Percentiles rank a stretch among this genome's conserved stretches.
Evolutionary conservation across 2,329 filamentous ascomycete species (phyloP).

Genomic region (Trichophyton mentagrophytes): DNA sequence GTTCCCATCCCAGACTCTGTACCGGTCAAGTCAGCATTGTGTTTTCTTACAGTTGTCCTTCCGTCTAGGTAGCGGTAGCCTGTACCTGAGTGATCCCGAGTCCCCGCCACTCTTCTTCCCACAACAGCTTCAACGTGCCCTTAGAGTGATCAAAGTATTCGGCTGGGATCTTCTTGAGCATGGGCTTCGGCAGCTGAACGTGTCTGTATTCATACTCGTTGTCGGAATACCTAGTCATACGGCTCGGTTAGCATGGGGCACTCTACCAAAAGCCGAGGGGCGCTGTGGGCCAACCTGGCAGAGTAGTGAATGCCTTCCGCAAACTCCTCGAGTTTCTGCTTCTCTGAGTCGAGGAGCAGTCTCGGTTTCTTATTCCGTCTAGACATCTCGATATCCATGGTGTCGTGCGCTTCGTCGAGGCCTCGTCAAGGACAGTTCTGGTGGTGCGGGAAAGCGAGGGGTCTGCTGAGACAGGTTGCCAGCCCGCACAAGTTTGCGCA

Average conservation of each 20-base stretch:
- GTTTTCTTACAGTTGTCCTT: background rate
- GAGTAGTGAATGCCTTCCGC: constrained; percentile 94
- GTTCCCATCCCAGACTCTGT: constrained; percentile 95
- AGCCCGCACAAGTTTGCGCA: background rate
- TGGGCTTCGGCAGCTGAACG: constrained; percentile 92
- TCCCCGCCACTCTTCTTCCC: constrained; percentile 97
- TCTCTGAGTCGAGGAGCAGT: constrained; percentile 66
- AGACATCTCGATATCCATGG: constrained; percentile 58
- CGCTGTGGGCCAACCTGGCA: constrained; percentile 46
- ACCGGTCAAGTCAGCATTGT: background rate
- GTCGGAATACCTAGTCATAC: constrained; percentile 66
- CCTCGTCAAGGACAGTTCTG: background rate
- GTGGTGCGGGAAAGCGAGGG: background rate
- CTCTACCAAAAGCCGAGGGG: no score
- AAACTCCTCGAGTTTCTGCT: constrained; percentile 75
- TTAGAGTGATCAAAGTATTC: constrained; percentile 84
- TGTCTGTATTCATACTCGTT: constrained; percentile 92
- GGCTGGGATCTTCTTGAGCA: constrained; percentile 92
- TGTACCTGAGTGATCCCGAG: constrained; percentile 89
- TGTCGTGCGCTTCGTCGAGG: background rate
- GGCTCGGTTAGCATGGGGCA: background rate
- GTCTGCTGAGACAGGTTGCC: background rate
- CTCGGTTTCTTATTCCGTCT: constrained; percentile 81
- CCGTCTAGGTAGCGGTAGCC: background rate
- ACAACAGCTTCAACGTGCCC: constrained; percentile 87